Conservation (phyloP, 73 alveolate genomes). For the Tetrahymena borealis region DNA sequence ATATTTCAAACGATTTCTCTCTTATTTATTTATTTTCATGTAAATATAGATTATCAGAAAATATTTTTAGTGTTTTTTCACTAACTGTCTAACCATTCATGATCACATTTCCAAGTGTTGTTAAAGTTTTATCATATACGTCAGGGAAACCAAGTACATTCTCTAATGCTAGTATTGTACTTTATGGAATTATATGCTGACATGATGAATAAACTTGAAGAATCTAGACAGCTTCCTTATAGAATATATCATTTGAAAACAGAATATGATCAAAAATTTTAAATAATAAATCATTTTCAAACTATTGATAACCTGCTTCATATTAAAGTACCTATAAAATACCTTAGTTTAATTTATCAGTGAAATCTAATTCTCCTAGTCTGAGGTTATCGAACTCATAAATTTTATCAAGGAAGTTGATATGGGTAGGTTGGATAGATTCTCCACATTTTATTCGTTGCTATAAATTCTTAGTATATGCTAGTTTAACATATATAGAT, state of each 20-base stretch:
- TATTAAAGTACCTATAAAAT: background rate
- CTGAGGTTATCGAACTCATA: background rate
- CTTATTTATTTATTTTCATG: background rate
- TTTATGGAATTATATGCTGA: background rate
- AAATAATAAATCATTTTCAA: background rate
- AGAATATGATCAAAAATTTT: background rate
- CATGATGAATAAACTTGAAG: background rate
- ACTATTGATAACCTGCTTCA: background rate
- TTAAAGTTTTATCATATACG: background rate
- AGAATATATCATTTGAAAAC: background rate
- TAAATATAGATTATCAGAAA: background rate
- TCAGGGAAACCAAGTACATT: background rate
- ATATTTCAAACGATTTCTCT: background rate
- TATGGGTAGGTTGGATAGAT: background rate
- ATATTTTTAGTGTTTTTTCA: background rate
- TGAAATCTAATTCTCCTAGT: background rate
- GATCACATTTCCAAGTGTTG: background rate
- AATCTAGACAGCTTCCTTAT: background rate
- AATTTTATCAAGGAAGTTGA: background rate
- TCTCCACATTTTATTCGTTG: background rate
- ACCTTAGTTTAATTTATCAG: background rate
- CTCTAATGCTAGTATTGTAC: background rate
- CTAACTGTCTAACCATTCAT: background rate
- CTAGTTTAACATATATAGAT: background rate
- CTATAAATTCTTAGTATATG: background rate